Evolutionary conservation across 805 yeast genomes (phyloP), one percentile per base, ranked within the genome.

Genomic region (Jamesozyma lodderae): DNA sequence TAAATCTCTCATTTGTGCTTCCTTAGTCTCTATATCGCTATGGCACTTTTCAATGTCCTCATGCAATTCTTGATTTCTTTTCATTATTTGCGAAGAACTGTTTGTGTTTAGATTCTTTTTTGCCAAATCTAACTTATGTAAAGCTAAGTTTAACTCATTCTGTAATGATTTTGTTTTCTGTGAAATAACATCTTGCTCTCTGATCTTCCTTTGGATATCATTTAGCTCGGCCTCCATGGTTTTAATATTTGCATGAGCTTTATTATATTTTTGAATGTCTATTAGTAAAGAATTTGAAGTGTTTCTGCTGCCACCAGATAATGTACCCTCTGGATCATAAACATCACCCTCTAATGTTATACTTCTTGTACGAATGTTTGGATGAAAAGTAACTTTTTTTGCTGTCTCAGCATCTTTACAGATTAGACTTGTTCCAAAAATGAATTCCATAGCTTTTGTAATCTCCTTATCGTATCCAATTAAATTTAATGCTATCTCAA

Each of bases 241-340:
- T 14, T 60, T 58, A 10, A 75, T 55, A 40, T 66, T 62, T 8
- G 52, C 49, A 18, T 64, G 62, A 10, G 72, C 51, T 13, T 52
- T 57, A 49, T 82, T 81, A 47, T 71, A 79, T 41, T 73, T 73
- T 51, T 81, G 90, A 56, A 87, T 74, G 31, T 73, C 75, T 9
- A 75, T 57, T 40, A 88, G 66, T 3, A 81, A 59, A 0, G 86
- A 72, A 1, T 75, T 69, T 13, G 73, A 64, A 35, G 67, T 66
- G 45, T 69, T 77, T 48, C 90, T 70, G 16, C 94, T 79, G n/a
- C 97, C 97, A 34, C 99, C 99, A 1, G 96, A 83, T 20, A 92
- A 66, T 6, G 95, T 84, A 13, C 99, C 99, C 47, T 81, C 86
- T 0, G 98, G 98, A 55, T 92, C 98, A 61, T 88, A 92, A 9